Evolutionary conservation across 2,329 filamentous ascomycete genomes (phyloP).

Genomic region (Sporothrix pseudoabietina): DNA sequence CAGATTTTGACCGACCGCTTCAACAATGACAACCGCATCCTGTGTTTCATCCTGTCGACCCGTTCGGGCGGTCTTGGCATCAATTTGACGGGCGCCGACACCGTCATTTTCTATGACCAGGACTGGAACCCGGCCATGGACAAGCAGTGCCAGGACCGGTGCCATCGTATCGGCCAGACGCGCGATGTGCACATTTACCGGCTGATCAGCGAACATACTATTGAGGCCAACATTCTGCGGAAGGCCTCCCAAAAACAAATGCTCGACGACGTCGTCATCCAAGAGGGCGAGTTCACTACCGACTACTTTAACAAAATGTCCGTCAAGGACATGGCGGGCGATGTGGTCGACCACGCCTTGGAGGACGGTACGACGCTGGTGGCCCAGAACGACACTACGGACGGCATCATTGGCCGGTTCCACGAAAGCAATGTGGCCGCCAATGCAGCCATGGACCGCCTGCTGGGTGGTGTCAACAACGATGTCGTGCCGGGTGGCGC

Average conservation of each 20-base stretch:
- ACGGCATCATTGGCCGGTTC: slow-evolving; percentile 38
- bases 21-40: slow-evolving; percentile 89
- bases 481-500: slow-evolving; percentile 38
- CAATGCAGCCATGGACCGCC: slow-evolving; percentile 80
- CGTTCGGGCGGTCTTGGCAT: slow-evolving; percentile 93
- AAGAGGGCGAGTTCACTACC: slow-evolving; percentile 96
- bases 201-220: slow-evolving; percentile 88
- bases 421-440: slow-evolving; percentile 71
- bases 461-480: slow-evolving; percentile 68
- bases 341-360: slow-evolving; percentile 32
- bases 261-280: slow-evolving; percentile 96
- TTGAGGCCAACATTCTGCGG: slow-evolving; percentile 95
- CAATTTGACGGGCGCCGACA: slow-evolving; percentile 94
- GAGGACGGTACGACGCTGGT: slow-evolving; percentile 34
- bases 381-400: slow-evolving; percentile 33
- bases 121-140: slow-evolving; percentile 99
- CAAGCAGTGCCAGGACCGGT: slow-evolving; percentile 97
- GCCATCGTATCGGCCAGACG: slow-evolving; percentile 95
- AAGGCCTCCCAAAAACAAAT: slow-evolving; percentile 98
- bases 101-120: slow-evolving; percentile 97
- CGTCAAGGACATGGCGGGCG: slow-evolving; percentile 66
- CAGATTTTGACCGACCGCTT: slow-evolving; percentile 96
- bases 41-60: slow-evolving; percentile 94
- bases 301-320: slow-evolving; percentile 86
- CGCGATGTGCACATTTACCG: slow-evolving; percentile 98